These are phyloP conservation scores for Ogataea paradorogensis DNA, from an alignment of 805 yeast genomes.

Conservation along the genomic window DNA sequence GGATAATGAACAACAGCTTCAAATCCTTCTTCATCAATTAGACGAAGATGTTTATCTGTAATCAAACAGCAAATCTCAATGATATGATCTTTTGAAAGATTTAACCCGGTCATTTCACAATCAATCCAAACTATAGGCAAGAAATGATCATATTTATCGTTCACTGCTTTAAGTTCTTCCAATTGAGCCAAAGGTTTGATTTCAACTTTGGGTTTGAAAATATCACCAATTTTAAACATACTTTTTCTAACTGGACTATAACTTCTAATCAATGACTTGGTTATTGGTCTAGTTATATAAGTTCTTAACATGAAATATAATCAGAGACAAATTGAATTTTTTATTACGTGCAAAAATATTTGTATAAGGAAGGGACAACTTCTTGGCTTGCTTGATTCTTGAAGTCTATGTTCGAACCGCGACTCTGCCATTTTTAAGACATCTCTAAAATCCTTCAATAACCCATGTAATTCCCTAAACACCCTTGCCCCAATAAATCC, in stretches of 20 bases:
- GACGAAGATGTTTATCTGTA: conserved; percentile 76
- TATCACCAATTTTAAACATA: conserved; percentile 6
- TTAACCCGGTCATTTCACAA: conserved; percentile 97
- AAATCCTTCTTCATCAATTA: conserved; percentile 69
- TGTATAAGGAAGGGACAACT: no score
- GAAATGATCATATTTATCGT: conserved; percentile 16
- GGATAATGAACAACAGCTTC: conserved; percentile 79
- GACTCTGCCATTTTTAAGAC: no score
- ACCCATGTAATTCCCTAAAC: conserved; percentile 32
- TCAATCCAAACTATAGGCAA: conserved; percentile 84
- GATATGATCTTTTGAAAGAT: conserved; percentile 74
- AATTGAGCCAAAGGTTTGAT: neutral
- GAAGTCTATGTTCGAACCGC: no score
- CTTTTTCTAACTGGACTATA: neutral
- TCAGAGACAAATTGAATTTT: neutral
- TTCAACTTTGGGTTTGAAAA: neutral
- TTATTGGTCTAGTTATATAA: neutral
- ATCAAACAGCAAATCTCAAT: conserved; percentile 89
- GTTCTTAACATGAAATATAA: conserved; percentile 3
- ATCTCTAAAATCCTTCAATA: no score
- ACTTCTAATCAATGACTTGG: neutral
- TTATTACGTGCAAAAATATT: no score
- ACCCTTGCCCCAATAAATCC: conserved; percentile 77
- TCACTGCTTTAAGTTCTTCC: neutral
- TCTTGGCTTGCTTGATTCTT: no score